Evolutionary conservation across 2,329 filamentous ascomycete species (phyloP), one percentile per base, ranked within the genome.

Genomic region (Colletotrichum sp.): DNA sequence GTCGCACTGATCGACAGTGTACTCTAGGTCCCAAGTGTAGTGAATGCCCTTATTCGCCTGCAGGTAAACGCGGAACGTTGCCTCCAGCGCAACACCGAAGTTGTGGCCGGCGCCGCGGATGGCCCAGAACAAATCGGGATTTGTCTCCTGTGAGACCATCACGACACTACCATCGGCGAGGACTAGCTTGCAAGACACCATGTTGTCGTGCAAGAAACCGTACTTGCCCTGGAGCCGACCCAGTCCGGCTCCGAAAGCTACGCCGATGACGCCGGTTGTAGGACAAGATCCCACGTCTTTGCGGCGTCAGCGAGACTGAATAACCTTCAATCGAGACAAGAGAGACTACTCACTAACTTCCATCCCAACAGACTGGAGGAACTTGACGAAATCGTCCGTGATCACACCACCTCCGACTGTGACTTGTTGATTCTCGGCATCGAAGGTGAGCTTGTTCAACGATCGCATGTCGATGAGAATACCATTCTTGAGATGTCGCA

Each of bases 61-160:
- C 10, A 79, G 57, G 76, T 80, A 85, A 21, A 87, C 80, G 74
- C 83, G 86, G 79, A 89, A 87, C 49, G 82, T 85, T 16, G 87
- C 84, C 76, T 85, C 87, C 71, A 87, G 79, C 44, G 90, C 85
- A 64, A 90, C 85, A 55, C 89, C 88, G 77, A 90, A 86, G 77
- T 90, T 90, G 18, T 86, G 87, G 1, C 87, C 88, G 2, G 88
- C 89, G 21, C 89, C 89, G 80, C 83, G 87, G 0, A 90, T 79
- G 16, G 86, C 88, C 88, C 87, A 90, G 78, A 89, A 83, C 0
- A 90, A 79, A 75, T 89, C 87, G 3, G 76, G 18, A 49, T 84
- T 78, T 39, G 80, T 79, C 5, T 70, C 72, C 3, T 70, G 26
- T 15, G 79, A 81, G 9, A 82, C 81, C 18, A 75, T 78, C 18